phyloP scores from a whole-genome alignment of 768 basidiomycete species.

The Leccinum obscurum region DNA sequence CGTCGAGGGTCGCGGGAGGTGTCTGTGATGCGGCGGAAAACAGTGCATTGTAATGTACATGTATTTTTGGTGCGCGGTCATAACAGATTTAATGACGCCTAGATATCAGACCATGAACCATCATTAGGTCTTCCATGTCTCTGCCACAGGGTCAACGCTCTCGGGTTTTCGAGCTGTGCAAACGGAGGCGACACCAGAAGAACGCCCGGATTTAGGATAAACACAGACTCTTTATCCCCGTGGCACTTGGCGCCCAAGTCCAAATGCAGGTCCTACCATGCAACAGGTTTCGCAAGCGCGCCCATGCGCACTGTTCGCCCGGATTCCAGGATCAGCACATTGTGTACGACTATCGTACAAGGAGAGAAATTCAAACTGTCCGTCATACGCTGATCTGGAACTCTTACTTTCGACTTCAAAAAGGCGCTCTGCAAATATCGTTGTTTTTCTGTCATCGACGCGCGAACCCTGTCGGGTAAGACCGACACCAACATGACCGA shows the following conservation, averaged over 20 bases:
- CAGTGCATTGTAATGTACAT: not conserved
- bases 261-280: not conserved
- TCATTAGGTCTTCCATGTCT: not conserved
- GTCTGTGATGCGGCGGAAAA: not conserved
- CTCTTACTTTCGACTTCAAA: not conserved
- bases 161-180: not conserved
- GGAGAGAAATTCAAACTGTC: not conserved
- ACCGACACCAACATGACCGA: not conserved
- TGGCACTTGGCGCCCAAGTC: not conserved
- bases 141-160: not conserved
- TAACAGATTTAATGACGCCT: not conserved
- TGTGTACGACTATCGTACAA: not conserved
- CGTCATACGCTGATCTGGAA: not conserved
- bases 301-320: too few relatives aligned
- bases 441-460: not conserved
- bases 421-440: not conserved
- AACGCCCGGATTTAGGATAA: not conserved
- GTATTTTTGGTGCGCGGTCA: not conserved
- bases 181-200: not conserved
- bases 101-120: not conserved
- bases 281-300: not conserved
- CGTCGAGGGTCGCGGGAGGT: constrained; percentile 4
- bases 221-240: not conserved
- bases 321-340: not conserved
- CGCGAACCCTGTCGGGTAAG: not conserved